Evolutionary conservation across 1,284 basidiomycete species (phyloP), one percentile per base, ranked within the genome.

Genomic region (Cryptococcus sp.): DNA sequence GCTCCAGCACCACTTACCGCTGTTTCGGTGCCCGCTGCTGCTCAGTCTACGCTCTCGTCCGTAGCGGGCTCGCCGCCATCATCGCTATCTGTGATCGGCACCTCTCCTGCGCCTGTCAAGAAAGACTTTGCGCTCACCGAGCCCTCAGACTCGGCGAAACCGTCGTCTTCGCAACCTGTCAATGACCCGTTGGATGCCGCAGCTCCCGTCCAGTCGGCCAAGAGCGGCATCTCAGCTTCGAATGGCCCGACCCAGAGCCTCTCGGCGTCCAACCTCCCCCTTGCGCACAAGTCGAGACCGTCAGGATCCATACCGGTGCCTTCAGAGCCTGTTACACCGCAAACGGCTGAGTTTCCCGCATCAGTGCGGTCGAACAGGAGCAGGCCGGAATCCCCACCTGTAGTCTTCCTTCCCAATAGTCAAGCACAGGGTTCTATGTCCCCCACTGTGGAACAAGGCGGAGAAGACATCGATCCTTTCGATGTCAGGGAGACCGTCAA

Each of bases 401-500:
- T 38, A 25, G 17, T 25, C 30, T 38, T 27, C 38, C 27, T 19
- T 41, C 22, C 16, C 22, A n/a, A 45, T 8, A 22, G n/a, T n/a
- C 42, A 45, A 45, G 42, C 42, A n/a, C 42, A 45, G 13, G 22
- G 8, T 6, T 45, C 42, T 6, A 57, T 61, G 49, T 68, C 67
- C 6, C 66, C 71, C 0, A 59, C 57, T 0, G 54, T 62, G 22
- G 67, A 68, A 23, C 59, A 62, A 50, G 57, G 47, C 19, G 43
- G 30, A 15, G 54, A 58, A 27, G 86, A 88, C 46, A 76, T 80
- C n/a, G 91, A 96, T 72, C 83, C 85, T 1, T 92, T 99, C 70
- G 93, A 98, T 74, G 96, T 96, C 70, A 88, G 91, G 64, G 85
- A 86, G 20, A 98, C 93, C 0, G 93, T 99, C 54, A 91, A 90